Percentiles rank a stretch among this genome's conserved stretches.
These are phyloP conservation scores for Albugo laibachii DNA, from an alignment of 352 stramenopile species.

Conservation along the genomic window DNA sequence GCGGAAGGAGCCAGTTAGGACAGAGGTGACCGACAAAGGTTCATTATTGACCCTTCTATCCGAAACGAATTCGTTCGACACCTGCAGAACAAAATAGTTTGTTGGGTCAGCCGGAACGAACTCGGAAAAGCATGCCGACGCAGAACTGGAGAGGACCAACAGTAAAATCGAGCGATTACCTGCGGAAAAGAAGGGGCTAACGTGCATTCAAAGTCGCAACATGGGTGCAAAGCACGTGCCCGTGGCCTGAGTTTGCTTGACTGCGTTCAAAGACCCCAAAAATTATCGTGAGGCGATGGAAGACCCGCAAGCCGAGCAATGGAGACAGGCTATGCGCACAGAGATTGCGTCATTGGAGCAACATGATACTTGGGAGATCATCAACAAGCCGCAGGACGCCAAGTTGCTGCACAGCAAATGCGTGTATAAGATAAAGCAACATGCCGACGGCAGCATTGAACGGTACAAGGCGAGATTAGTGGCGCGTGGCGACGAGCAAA, in stretches of 20 bases:
- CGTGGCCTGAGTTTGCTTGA: background rate
- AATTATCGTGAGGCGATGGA: background rate
- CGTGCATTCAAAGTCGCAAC: no score
- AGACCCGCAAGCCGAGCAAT: background rate
- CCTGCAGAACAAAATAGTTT: no score
- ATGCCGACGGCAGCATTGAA: conserved; percentile 1
- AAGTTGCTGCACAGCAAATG: conserved; percentile 2
- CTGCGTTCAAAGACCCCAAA: background rate
- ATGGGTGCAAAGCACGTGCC: no score
- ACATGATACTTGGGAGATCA: conserved; percentile 3
- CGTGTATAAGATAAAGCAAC: conserved; percentile 3
- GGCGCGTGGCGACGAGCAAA: conserved; percentile 1
- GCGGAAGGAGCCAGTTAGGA: no score
- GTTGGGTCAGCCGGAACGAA: no score
- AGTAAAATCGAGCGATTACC: no score
- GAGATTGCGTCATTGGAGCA: background rate
- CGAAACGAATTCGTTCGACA: no score
- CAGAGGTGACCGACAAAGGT: no score
- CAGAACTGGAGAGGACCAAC: no score
- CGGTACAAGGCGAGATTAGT: conserved; percentile 7
- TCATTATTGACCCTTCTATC: no score
- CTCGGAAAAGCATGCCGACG: no score
- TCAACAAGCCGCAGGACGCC: background rate
- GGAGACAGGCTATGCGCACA: background rate
- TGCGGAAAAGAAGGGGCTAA: no score